These are phyloP conservation scores for Tolypocladium tropicale DNA, from an alignment of 2,329 filamentous ascomycete genomes.

Conservation along the genomic window DNA sequence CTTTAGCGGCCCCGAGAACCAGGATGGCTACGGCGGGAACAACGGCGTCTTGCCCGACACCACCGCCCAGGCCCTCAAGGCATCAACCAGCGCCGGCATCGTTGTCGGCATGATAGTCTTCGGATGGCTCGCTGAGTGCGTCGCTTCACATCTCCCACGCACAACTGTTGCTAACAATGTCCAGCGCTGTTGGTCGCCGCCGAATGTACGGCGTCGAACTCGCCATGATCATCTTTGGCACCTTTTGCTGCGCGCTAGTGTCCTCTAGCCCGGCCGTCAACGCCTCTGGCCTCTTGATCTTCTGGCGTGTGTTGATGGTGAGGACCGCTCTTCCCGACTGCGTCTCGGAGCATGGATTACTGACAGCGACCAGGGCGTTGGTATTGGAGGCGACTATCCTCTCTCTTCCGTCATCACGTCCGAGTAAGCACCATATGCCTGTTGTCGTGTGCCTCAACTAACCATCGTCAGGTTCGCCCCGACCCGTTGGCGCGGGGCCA, in stretches of 20 bases:
- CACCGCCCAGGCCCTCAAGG: conserved; percentile 67
- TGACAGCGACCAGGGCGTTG: conserved; percentile 42
- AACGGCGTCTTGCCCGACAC: conserved; percentile 49
- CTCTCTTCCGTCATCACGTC: conserved; percentile 72
- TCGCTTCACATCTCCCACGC: background rate
- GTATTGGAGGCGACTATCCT: conserved; percentile 76
- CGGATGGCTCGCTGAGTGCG: conserved; percentile 61
- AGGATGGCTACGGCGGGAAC: conserved; percentile 38
- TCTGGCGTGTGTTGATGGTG: conserved; percentile 68
- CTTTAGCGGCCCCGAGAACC: conserved; percentile 42
- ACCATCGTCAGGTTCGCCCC: conserved; percentile 53
- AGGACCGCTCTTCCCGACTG: conserved; percentile 5
- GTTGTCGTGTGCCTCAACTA: background rate
- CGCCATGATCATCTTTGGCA: conserved; percentile 61
- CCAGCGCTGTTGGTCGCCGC: conserved; percentile 55
- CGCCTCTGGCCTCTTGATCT: conserved; percentile 52
- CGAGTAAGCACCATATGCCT: conserved; percentile 34
- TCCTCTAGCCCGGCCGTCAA: conserved; percentile 51
- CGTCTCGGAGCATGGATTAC: background rate
- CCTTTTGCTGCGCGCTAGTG: conserved; percentile 55
- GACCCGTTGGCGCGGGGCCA: conserved; percentile 70
- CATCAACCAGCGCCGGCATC: conserved; percentile 70
- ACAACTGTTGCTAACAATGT: background rate
- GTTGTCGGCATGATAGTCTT: conserved; percentile 70
- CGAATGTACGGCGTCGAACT: conserved; percentile 76